A percentile compares a stretch with the other conserved stretches of the same genome.
These are phyloP conservation scores for Aphanoascus verrucosus DNA, from an alignment of 2,329 filamentous ascomycete species.

Conservation along the genomic window DNA sequence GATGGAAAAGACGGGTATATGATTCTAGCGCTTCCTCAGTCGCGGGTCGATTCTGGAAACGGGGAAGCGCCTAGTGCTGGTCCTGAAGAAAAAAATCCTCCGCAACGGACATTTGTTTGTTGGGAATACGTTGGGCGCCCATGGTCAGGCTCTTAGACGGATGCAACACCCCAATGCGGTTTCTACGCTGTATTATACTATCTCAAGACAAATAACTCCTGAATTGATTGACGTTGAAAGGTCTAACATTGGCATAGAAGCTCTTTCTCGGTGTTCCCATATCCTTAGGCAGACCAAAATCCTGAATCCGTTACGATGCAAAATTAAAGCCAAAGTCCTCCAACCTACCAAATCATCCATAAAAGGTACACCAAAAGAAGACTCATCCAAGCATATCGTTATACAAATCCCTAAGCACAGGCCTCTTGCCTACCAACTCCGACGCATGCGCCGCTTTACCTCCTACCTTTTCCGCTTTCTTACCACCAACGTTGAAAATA, in stretches of 20 bases:
- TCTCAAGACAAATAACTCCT: no score
- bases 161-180: no score
- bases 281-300: neutral
- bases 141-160: neutral
- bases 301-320: neutral
- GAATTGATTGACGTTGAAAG: no score
- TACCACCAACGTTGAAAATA: conserved; percentile 27
- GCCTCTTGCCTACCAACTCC: conserved; percentile 53
- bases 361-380: neutral
- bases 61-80: neutral
- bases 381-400: conserved; percentile 47
- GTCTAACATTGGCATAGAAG: no score
- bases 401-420: conserved; percentile 64
- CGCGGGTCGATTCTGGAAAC: neutral
- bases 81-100: neutral
- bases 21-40: conserved; percentile 19
- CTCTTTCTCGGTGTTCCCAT: no score
- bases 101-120: conserved; percentile 22
- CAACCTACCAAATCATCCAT: conserved; percentile 3
- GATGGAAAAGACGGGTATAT: conserved; percentile 34
- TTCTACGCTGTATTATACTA: no score
- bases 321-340: conserved; percentile 9
- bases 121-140: conserved; percentile 33
- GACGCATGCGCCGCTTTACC: conserved; percentile 41
- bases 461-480: conserved; percentile 49